Percentiles rank a stretch among this genome's conserved stretches.
phyloP scores from a whole-genome alignment of 1,139 yeast genomes.

The Yamadazyma dendronema region DNA sequence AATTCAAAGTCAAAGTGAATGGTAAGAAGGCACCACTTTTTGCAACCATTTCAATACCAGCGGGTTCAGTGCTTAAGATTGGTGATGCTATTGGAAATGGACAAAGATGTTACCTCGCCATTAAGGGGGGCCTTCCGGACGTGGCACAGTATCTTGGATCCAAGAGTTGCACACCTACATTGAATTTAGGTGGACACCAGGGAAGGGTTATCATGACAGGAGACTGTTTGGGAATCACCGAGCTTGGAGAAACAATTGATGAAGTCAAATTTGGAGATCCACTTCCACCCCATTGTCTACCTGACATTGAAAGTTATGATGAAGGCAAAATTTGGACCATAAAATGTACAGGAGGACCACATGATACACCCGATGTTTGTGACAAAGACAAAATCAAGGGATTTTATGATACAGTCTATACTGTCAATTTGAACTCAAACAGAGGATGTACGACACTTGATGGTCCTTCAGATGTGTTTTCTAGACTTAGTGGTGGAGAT shows the following conservation, averaged over 20 bases:
- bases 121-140: conserved; percentile 34
- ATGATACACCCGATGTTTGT: conserved; percentile 33
- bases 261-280: conserved; percentile 16
- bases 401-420: conserved; percentile 23
- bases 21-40: conserved; percentile 25
- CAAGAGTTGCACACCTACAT: conserved; percentile 32
- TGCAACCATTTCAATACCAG: conserved; percentile 24
- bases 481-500: conserved; percentile 29
- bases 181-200: conserved; percentile 35
- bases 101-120: conserved; percentile 27
- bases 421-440: conserved; percentile 33
- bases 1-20: conserved; percentile 23
- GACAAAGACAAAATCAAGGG: conserved; percentile 23
- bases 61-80: conserved; percentile 23
- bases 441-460: conserved; percentile 34
- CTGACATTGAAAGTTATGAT: conserved; percentile 18
- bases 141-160: conserved; percentile 34
- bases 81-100: conserved; percentile 25
- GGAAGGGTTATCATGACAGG: conserved; percentile 33
- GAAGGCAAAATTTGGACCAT: conserved; percentile 21
- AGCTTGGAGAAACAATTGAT: conserved; percentile 3
- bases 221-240: conserved; percentile 25
- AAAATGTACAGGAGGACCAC: conserved; percentile 33
- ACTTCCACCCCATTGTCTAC: conserved; percentile 20
- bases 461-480: conserved; percentile 30